Conservation (phyloP, 23 red algal species). For the Pyropia haitanensis region DNA sequence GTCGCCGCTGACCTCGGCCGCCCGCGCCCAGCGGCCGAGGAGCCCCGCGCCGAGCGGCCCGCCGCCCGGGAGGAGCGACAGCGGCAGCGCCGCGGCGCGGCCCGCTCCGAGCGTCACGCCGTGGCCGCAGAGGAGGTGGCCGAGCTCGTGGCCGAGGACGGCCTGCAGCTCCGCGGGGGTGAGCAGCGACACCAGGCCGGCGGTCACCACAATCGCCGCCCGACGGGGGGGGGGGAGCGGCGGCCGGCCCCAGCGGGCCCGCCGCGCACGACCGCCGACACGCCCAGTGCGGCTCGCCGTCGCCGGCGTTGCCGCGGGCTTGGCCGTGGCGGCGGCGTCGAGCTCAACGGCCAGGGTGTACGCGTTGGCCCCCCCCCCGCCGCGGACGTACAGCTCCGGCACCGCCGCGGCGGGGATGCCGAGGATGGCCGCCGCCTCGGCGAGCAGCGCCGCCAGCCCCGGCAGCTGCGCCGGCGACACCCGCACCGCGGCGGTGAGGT, state of each 20-base stretch:
- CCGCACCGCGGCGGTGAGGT: slow-evolving; percentile 67
- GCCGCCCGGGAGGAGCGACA: not conserved
- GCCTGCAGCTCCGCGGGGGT: slow-evolving; percentile 73
- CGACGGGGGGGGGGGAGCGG: slow-evolving; percentile 4
- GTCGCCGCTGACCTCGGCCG: slow-evolving; percentile 93
- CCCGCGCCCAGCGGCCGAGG: slow-evolving; percentile 59
- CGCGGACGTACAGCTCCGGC: slow-evolving; percentile 79
- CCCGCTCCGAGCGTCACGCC: slow-evolving; percentile 71
- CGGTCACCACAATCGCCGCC: slow-evolving; percentile 90
- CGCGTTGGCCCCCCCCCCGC: slow-evolving; percentile 84
- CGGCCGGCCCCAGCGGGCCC: not conserved
- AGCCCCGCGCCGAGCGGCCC: slow-evolving; percentile 1
- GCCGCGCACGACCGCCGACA: not conserved
- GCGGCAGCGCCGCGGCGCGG: slow-evolving; percentile 24
- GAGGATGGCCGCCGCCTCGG: slow-evolving; percentile 61
- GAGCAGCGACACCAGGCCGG: slow-evolving; percentile 72
- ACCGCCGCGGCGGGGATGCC: slow-evolving; percentile 25
- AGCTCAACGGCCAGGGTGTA: slow-evolving; percentile 89
- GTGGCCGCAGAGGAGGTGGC: slow-evolving; percentile 93
- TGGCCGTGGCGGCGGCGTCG: not conserved
- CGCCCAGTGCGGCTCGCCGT: not conserved
- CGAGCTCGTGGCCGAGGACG: slow-evolving; percentile 88
- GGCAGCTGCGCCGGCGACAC: slow-evolving; percentile 72
- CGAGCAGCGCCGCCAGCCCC: slow-evolving; percentile 45
- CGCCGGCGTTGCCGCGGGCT: not conserved